Evolutionary conservation across 345 rosid genomes (phyloP).

Genomic region (Linum tenue): DNA sequence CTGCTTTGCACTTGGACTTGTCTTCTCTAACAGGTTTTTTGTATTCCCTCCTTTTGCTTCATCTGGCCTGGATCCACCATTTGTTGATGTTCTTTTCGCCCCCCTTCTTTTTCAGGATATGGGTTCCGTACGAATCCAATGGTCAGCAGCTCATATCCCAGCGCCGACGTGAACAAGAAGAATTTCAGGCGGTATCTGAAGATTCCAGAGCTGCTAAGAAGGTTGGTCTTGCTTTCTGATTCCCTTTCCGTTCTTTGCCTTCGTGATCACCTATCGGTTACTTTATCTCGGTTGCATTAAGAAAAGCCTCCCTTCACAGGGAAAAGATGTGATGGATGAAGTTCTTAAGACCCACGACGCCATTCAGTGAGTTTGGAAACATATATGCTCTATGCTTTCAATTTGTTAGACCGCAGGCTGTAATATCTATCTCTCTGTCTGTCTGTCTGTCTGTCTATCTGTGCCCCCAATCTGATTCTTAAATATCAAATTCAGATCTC

Average conservation of each 20-base stretch:
- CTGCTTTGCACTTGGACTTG: conserved; percentile 62
- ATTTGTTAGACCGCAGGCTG: background rate
- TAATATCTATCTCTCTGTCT: background rate
- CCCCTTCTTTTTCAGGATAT: conserved; percentile 30
- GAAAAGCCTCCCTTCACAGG: conserved; percentile 28
- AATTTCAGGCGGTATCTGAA: conserved; percentile 45
- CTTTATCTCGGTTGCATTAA: background rate
- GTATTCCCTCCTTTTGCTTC: background rate
- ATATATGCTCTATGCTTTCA: background rate
- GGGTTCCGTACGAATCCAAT: conserved; percentile 41
- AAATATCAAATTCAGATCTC: conserved; percentile 36
- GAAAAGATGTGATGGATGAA: conserved; percentile 50
- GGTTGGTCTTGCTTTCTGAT: conserved; percentile 28
- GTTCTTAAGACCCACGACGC: conserved; percentile 72
- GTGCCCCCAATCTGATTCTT: conserved; percentile 3
- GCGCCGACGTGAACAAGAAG: conserved; percentile 54
- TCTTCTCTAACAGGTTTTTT: conserved; percentile 60
- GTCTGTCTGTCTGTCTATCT: no score
- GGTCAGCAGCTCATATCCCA: conserved; percentile 39
- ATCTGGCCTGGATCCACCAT: background rate
- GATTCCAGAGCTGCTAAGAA: conserved; percentile 45
- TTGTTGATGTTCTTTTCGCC: background rate
- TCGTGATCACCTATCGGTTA: background rate
- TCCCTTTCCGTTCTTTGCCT: background rate
- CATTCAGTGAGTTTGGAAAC: conserved; percentile 51